A percentile compares a stretch with the other conserved stretches of the same genome.
Evolutionary conservation across 2,329 filamentous ascomycete genomes (phyloP).

Genomic region (Orbilia brochopaga): DNA sequence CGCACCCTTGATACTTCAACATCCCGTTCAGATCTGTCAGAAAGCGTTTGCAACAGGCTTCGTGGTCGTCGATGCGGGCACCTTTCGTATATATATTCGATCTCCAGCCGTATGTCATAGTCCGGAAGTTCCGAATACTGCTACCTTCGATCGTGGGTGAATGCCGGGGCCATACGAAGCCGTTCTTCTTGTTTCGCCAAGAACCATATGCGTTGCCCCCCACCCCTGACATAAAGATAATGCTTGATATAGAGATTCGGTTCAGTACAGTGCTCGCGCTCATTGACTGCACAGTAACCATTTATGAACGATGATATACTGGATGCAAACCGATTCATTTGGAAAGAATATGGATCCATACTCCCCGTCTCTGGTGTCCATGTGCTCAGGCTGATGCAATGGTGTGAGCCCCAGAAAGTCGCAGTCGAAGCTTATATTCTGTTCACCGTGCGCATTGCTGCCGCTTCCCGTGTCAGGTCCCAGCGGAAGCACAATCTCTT

Average conservation of each 20-base stretch:
- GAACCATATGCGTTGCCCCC: constrained; percentile 11
- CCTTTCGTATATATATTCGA: background rate
- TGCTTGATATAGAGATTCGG: background rate
- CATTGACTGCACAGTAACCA: too few relatives aligned
- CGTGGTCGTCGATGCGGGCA: background rate
- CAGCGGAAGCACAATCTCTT: too few relatives aligned
- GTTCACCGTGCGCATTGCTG: too few relatives aligned
- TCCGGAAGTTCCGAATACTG: background rate
- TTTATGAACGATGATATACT: too few relatives aligned
- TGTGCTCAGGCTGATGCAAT: background rate
- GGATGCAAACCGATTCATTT: too few relatives aligned
- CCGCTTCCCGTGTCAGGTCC: too few relatives aligned
- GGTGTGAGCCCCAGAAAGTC: too few relatives aligned
- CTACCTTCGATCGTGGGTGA: constrained; percentile 1
- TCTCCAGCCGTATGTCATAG: constrained; percentile 7
- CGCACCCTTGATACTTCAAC: background rate
- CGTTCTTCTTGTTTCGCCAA: background rate
- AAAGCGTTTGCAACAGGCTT: background rate
- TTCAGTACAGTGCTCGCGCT: too few relatives aligned
- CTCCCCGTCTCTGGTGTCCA: background rate
- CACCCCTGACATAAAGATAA: constrained; percentile 4
- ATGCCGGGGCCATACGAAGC: constrained; percentile 7
- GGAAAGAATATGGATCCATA: too few relatives aligned
- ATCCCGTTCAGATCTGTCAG: background rate
- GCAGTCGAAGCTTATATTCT: too few relatives aligned